Conservation (phyloP, 345 rosid species). For the Microthlaspi erraticum region DNA sequence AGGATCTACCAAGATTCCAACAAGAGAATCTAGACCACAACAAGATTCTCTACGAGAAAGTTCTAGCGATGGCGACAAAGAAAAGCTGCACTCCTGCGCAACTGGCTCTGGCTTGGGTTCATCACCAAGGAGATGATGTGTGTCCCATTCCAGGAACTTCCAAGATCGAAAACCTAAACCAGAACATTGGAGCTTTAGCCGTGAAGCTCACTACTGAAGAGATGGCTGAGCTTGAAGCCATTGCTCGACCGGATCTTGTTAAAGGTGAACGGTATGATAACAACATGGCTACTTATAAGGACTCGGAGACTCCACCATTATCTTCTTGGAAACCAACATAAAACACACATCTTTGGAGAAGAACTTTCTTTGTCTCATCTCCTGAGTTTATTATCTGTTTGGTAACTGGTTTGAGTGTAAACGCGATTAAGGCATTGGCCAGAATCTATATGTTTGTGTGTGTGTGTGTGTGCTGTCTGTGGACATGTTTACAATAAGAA, state of each 20-base stretch:
- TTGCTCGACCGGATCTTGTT: conserved; percentile 47
- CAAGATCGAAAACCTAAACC: conserved; percentile 62
- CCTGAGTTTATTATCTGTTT: not conserved
- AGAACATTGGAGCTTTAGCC: conserved; percentile 61
- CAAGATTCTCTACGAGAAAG: conserved; percentile 49
- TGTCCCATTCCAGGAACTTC: conserved; percentile 71
- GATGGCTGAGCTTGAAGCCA: conserved; percentile 58
- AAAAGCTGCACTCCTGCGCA: conserved; percentile 66
- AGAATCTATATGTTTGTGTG: too few species aligned
- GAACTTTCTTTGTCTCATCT: not conserved
- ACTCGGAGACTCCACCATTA: conserved; percentile 58
- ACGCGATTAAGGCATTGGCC: too few species aligned
- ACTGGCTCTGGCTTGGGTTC: conserved; percentile 75
- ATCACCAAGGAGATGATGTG: conserved; percentile 64
- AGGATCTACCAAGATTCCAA: conserved; percentile 61
- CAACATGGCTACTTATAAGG: conserved; percentile 27
- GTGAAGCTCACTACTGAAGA: conserved; percentile 61
- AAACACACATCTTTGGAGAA: not conserved
- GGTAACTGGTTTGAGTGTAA: too few species aligned
- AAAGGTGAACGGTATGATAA: conserved; percentile 50
- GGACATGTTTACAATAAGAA: conserved; percentile 15
- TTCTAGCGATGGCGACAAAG: conserved; percentile 53
- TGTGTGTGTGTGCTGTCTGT: not conserved
- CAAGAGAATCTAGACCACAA: conserved; percentile 63
- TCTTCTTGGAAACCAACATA: conserved; percentile 55